Evolutionary conservation across 2,329 filamentous ascomycete genomes (phyloP).

Genomic region (Epichloe typhina): DNA sequence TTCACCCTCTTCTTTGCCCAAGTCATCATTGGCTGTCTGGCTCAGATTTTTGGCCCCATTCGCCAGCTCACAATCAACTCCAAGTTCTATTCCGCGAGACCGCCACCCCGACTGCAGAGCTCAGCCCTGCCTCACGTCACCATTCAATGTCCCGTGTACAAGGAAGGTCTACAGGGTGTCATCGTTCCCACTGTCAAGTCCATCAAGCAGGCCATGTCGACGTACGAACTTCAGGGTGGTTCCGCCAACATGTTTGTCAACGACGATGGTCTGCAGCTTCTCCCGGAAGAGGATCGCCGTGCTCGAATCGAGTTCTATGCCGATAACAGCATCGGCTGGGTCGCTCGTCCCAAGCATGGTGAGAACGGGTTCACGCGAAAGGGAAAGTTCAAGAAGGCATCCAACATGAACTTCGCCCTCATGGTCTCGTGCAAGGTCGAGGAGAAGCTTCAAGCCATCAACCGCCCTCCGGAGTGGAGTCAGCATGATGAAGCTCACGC

Average conservation of each 20-base stretch:
- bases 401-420: slow-evolving; percentile 60
- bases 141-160: slow-evolving; percentile 80
- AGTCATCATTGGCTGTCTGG: slow-evolving; percentile 62
- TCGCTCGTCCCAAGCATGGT: slow-evolving; percentile 50
- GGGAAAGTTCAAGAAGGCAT: slow-evolving; percentile 59
- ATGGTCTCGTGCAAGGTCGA: slow-evolving; percentile 59
- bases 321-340: slow-evolving; percentile 57
- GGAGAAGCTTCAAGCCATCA: slow-evolving; percentile 46
- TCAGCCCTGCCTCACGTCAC: slow-evolving; percentile 56
- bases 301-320: slow-evolving; percentile 56
- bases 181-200: slow-evolving; percentile 67
- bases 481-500: slow-evolving; percentile 54
- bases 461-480: slow-evolving; percentile 49
- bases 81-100: slow-evolving; percentile 67
- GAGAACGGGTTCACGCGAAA: slow-evolving; percentile 48
- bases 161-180: slow-evolving; percentile 64
- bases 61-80: slow-evolving; percentile 63
- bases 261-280: slow-evolving; percentile 59
- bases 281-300: slow-evolving; percentile 47
- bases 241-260: slow-evolving; percentile 68
- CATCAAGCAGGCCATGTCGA: slow-evolving; percentile 64
- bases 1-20: slow-evolving; percentile 74
- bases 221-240: slow-evolving; percentile 65
- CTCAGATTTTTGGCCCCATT: slow-evolving; percentile 64
- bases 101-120: slow-evolving; percentile 47